A percentile compares a stretch with the other conserved stretches of the same genome.
These are phyloP conservation scores for Croton laevigatus DNA, from an alignment of 441 rosid species.

Conservation along the genomic window DNA sequence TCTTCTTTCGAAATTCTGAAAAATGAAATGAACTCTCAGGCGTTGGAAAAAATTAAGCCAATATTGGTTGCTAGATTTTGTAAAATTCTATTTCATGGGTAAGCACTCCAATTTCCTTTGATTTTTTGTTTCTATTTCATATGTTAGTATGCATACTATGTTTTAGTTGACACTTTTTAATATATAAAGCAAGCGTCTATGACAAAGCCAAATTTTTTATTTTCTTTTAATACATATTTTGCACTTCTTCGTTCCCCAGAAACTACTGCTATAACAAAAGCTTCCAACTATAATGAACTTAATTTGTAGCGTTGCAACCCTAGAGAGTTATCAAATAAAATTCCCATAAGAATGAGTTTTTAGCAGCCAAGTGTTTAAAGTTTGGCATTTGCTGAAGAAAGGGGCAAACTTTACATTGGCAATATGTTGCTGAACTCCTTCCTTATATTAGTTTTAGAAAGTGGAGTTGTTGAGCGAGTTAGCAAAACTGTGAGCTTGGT, in stretches of 20 bases:
- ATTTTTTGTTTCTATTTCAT: neutral
- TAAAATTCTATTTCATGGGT: conserved; percentile 42
- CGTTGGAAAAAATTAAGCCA: conserved; percentile 36
- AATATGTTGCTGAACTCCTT: neutral
- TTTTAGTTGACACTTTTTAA: neutral
- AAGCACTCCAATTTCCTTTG: conserved; percentile 14
- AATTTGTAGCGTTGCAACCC: neutral
- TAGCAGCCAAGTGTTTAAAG: neutral
- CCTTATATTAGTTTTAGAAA: no score
- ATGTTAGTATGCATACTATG: neutral
- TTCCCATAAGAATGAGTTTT: neutral
- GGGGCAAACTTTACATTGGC: neutral
- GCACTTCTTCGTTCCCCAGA: neutral
- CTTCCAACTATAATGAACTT: neutral
- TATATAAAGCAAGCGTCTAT: neutral
- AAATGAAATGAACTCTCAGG: conserved; percentile 26
- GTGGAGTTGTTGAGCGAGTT: neutral
- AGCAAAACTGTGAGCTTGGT: neutral
- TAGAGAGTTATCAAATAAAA: neutral
- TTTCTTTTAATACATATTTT: neutral
- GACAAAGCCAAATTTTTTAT: neutral
- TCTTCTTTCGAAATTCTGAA: conserved; percentile 35
- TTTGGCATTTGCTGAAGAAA: neutral
- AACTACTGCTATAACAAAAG: neutral
- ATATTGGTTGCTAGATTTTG: conserved; percentile 51